Conservation (phyloP, 768 basidiomycete species). For the Hericium coralloides region DNA sequence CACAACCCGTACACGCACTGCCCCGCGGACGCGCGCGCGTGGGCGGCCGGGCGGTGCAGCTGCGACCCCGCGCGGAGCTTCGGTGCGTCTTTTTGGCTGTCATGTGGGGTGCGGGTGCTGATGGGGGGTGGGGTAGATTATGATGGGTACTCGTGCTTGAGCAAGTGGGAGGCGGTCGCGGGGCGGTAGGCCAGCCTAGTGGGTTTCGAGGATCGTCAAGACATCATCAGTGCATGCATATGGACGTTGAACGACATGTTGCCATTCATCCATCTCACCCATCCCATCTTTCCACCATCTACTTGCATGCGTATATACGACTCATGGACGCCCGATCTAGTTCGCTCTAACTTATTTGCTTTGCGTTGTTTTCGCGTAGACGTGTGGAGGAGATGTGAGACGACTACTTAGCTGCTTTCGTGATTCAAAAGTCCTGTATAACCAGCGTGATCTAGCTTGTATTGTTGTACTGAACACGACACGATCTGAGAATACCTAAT, state of each 20-base stretch:
- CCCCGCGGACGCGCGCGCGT: constrained; percentile 25
- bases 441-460: too few species aligned
- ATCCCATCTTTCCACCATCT: neutral
- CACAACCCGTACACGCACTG: constrained; percentile 52
- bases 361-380: too few species aligned
- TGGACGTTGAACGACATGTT: neutral
- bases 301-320: neutral
- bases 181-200: neutral
- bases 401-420: too few species aligned
- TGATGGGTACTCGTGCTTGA: constrained; percentile 49
- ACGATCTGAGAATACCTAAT: too few species aligned
- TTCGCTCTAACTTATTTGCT: neutral
- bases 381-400: too few species aligned
- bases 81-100: constrained; percentile 30
- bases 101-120: neutral
- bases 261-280: neutral
- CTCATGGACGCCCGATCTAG: neutral
- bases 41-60: constrained; percentile 35
- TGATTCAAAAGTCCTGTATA: too few species aligned
- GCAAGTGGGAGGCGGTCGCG: constrained; percentile 35
- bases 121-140: constrained; percentile 30
- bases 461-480: too few species aligned
- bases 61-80: constrained; percentile 48
- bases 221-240: neutral
- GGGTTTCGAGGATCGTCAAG: too few species aligned